Percentiles rank a stretch among this genome's conserved stretches.
These are phyloP conservation scores for Saxophila tyrrhenica DNA, from an alignment of 495 filamentous ascomycete genomes.

Conservation along the genomic window DNA sequence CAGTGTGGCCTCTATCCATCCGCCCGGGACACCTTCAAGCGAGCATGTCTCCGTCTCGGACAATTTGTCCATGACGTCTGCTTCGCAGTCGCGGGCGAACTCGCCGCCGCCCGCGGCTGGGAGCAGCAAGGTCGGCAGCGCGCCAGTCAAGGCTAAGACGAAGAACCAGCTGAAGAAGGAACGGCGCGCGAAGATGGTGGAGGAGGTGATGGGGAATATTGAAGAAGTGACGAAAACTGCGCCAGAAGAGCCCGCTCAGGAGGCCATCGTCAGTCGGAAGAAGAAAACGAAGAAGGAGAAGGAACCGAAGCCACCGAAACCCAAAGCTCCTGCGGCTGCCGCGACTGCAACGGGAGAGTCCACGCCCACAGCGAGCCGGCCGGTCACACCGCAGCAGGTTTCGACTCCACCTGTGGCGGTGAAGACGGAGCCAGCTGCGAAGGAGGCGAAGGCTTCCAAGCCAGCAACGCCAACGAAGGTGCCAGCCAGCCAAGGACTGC, in stretches of 20 bases:
- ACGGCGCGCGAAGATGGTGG: constrained; percentile 49
- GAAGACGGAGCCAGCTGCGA: constrained; percentile 3
- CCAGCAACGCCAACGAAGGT: constrained; percentile 15
- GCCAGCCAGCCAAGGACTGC: neutral
- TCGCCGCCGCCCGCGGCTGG: constrained; percentile 54
- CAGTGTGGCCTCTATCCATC: constrained; percentile 49
- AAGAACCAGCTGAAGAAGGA: constrained; percentile 90
- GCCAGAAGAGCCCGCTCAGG: constrained; percentile 39
- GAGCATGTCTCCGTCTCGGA: constrained; percentile 57
- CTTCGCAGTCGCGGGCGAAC: constrained; percentile 70
- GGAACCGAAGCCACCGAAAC: constrained; percentile 40
- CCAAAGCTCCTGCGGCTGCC: neutral
- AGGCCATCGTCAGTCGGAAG: constrained; percentile 75
- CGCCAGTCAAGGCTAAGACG: constrained; percentile 65
- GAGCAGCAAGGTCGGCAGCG: constrained; percentile 53
- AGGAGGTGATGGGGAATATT: constrained; percentile 45
- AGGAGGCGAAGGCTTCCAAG: constrained; percentile 17
- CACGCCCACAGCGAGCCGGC: constrained; percentile 32
- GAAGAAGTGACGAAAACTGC: constrained; percentile 40
- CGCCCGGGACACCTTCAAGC: constrained; percentile 67
- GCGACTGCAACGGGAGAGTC: constrained; percentile 30
- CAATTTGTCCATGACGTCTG: constrained; percentile 62
- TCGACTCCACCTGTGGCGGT: neutral
- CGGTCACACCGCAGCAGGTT: constrained; percentile 26
- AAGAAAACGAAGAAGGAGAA: constrained; percentile 63